Evolutionary conservation across 2,329 filamentous ascomycete species (phyloP).

Genomic region (Nothomitra cinnamomea): DNA sequence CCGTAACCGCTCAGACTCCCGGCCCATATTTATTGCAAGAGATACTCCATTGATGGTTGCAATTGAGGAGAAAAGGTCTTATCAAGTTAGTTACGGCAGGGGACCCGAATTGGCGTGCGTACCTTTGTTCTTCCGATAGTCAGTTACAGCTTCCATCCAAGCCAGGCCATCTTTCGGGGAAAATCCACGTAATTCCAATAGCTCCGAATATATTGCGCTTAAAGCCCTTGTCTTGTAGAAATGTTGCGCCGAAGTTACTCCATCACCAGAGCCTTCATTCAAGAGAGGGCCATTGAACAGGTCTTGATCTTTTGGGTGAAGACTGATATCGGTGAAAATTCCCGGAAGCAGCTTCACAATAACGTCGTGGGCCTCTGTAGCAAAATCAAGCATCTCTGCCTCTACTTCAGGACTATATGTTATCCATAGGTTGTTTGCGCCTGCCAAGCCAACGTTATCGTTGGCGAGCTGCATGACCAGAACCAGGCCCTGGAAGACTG

Average conservation of each 20-base stretch:
- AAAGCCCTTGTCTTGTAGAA: slow-evolving; percentile 28
- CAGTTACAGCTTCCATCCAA: slow-evolving; percentile 13
- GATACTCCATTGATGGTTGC: slow-evolving; percentile 32
- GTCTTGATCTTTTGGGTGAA: background rate
- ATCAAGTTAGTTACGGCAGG: slow-evolving; percentile 13
- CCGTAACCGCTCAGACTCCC: slow-evolving; percentile 33
- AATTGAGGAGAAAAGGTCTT: slow-evolving; percentile 29
- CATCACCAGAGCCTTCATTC: slow-evolving; percentile 14
- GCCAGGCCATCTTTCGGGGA: slow-evolving; percentile 13
- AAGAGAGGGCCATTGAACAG: slow-evolving; percentile 12
- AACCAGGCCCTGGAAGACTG: slow-evolving; percentile 33
- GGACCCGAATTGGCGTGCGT: slow-evolving; percentile 11
- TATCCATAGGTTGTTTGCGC: slow-evolving; percentile 36
- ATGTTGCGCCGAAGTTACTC: slow-evolving; percentile 14
- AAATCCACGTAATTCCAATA: slow-evolving; percentile 26
- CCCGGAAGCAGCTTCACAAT: background rate
- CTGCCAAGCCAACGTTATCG: slow-evolving; percentile 40
- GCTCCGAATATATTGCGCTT: slow-evolving; percentile 20
- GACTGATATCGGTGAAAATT: background rate
- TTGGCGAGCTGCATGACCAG: slow-evolving; percentile 39
- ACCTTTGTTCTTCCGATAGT: slow-evolving; percentile 20
- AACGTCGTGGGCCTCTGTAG: slow-evolving; percentile 18
- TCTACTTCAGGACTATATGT: slow-evolving; percentile 30
- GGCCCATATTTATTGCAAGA: slow-evolving; percentile 29
- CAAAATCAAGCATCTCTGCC: slow-evolving; percentile 33